Conservation (phyloP, 1,284 basidiomycete species). For the Laetiporus sulphureus region DNA sequence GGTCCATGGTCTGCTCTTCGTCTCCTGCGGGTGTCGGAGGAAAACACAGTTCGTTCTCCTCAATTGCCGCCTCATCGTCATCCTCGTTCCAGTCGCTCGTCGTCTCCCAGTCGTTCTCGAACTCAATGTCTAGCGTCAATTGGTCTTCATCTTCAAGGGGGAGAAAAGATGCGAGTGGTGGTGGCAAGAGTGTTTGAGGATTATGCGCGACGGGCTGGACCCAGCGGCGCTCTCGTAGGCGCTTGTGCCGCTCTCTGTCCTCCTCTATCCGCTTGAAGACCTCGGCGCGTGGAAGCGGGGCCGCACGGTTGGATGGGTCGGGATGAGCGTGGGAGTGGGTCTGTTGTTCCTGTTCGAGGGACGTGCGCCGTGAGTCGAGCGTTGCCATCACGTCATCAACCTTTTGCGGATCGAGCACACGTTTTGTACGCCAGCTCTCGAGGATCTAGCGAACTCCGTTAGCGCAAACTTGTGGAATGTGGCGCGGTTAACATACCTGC, state of each 20-base stretch:
- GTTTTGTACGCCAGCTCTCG: slow-evolving; percentile 80
- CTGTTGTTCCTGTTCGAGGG: slow-evolving; percentile 20
- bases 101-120: slow-evolving; percentile 90
- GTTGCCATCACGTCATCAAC: slow-evolving; percentile 59
- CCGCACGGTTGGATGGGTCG: slow-evolving; percentile 18
- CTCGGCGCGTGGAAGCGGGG: slow-evolving; percentile 54
- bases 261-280: slow-evolving; percentile 90
- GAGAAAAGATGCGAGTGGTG: slow-evolving; percentile 52
- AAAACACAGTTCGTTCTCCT: slow-evolving; percentile 66
- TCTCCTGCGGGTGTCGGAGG: slow-evolving; percentile 33
- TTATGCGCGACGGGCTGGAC: slow-evolving; percentile 69
- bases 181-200: slow-evolving; percentile 32
- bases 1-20: slow-evolving; percentile 48
- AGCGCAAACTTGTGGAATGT: not conserved
- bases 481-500: slow-evolving; percentile 46
- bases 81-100: slow-evolving; percentile 87
- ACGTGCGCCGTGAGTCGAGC: slow-evolving; percentile 41
- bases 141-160: slow-evolving; percentile 47
- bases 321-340: slow-evolving; percentile 16
- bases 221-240: slow-evolving; percentile 89
- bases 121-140: slow-evolving; percentile 74
- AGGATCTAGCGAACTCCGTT: slow-evolving; percentile 51
- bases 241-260: slow-evolving; percentile 91
- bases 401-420: slow-evolving; percentile 72
- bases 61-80: slow-evolving; percentile 67